Percentiles rank a stretch among this genome's conserved stretches.
phyloP scores from a whole-genome alignment of 768 basidiomycete genomes.

The Guyanaporus albipodus region DNA sequence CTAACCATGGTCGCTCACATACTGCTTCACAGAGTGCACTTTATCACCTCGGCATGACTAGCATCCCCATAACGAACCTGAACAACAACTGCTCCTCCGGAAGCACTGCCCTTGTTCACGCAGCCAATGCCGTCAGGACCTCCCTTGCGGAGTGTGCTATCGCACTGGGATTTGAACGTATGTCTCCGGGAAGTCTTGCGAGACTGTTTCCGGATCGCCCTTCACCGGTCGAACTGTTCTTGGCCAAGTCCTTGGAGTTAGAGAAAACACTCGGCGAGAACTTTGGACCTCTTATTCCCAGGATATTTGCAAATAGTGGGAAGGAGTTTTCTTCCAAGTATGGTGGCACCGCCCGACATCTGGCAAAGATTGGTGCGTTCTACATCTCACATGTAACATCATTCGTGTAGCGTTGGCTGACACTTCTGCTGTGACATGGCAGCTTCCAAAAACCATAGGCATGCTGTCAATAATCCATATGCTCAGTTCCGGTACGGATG shows the following conservation, averaged over 20 bases:
- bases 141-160: slow-evolving; percentile 68
- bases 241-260: slow-evolving; percentile 39
- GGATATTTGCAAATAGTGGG: slow-evolving; percentile 66
- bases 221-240: slow-evolving; percentile 44
- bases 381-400: too few species aligned
- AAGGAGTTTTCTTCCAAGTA: slow-evolving; percentile 71
- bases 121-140: slow-evolving; percentile 61
- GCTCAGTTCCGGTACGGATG: slow-evolving; percentile 77
- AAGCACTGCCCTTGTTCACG: slow-evolving; percentile 67
- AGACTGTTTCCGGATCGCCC: slow-evolving; percentile 53
- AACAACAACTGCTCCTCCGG: slow-evolving; percentile 86
- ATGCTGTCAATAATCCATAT: slow-evolving; percentile 77
- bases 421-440: not conserved
- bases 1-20: not conserved
- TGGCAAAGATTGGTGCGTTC: slow-evolving; percentile 70
- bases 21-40: slow-evolving; percentile 52
- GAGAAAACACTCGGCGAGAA: slow-evolving; percentile 51
- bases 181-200: slow-evolving; percentile 67
- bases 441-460: slow-evolving; percentile 81
- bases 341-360: slow-evolving; percentile 57
- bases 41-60: slow-evolving; percentile 75
- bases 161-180: slow-evolving; percentile 81
- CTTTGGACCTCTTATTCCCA: slow-evolving; percentile 61
- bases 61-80: slow-evolving; percentile 78
- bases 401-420: not conserved